Evolutionary conservation across 352 stramenopile species (phyloP).

Genomic region (Globisporangium apiculatum): DNA sequence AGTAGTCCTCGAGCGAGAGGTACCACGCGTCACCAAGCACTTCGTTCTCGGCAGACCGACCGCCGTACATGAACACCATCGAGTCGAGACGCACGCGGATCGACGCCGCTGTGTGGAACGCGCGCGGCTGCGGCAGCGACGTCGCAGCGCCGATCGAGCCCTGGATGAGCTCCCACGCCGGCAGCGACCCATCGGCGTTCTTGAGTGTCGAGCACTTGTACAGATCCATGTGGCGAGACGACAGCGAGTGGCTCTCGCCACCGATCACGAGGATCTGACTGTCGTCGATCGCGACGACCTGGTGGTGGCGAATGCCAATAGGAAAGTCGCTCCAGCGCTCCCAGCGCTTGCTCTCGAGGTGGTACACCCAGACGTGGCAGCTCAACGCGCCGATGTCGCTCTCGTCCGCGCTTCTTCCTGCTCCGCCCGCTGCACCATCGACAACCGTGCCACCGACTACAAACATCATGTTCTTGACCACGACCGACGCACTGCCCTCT

Average conservation of each 20-base stretch:
- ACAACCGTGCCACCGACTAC: conserved; percentile 58
- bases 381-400: background rate
- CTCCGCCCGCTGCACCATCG: background rate
- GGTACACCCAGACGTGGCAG: conserved; percentile 62
- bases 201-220: conserved; percentile 64
- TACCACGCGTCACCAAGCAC: conserved; percentile 76
- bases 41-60: conserved; percentile 64
- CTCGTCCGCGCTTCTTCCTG: background rate
- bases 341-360: conserved; percentile 45
- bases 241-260: conserved; percentile 56
- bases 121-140: conserved; percentile 50
- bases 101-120: conserved; percentile 58
- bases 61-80: conserved; percentile 82
- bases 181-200: conserved; percentile 59
- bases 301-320: conserved; percentile 71
- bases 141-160: conserved; percentile 52
- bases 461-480: conserved; percentile 60
- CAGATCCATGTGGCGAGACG: conserved; percentile 81
- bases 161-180: conserved; percentile 72
- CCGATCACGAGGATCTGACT: conserved; percentile 76
- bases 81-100: conserved; percentile 69
- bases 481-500: conserved; percentile 48
- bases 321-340: conserved; percentile 78
- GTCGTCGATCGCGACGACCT: conserved; percentile 66
- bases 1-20: conserved; percentile 72